A percentile compares a stretch with the other conserved stretches of the same genome.
These are phyloP conservation scores for Gracilaria caudata DNA, from an alignment of 23 red algal genomes.

Conservation along the genomic window DNA sequence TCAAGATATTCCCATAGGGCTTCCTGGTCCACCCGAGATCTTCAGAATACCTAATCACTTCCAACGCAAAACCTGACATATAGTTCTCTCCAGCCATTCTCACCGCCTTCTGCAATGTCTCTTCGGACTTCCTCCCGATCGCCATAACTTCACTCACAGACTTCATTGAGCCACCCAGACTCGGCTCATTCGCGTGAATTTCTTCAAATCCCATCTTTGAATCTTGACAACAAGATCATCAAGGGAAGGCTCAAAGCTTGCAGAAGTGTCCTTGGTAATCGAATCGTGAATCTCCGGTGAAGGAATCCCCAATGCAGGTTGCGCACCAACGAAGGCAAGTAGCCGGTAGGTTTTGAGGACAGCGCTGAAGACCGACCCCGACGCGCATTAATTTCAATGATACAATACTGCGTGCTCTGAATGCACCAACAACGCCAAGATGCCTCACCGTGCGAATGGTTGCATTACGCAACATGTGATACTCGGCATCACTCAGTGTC, in stretches of 20 bases:
- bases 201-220: slow-evolving; percentile 96
- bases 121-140: slow-evolving; percentile 95
- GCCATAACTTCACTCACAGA: slow-evolving; percentile 98
- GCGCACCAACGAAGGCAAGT: slow-evolving; percentile 98
- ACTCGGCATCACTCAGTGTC: slow-evolving; percentile 92
- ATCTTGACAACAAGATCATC: slow-evolving; percentile 99
- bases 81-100: slow-evolving; percentile 95
- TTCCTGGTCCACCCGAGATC: slow-evolving; percentile 76
- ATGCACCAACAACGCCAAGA: slow-evolving; percentile 98
- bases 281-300: slow-evolving; percentile 88
- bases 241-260: slow-evolving; percentile 97
- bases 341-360: slow-evolving; percentile 97
- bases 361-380: slow-evolving; percentile 94
- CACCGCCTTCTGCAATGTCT: slow-evolving; percentile 95
- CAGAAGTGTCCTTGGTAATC: slow-evolving; percentile 90
- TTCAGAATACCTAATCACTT: slow-evolving; percentile 67
- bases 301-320: slow-evolving; percentile 84
- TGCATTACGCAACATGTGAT: slow-evolving; percentile 97
- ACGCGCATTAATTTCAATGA: slow-evolving; percentile 99
- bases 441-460: slow-evolving; percentile 94
- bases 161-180: slow-evolving; percentile 97
- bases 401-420: slow-evolving; percentile 89
- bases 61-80: slow-evolving; percentile 92
- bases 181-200: slow-evolving; percentile 86
- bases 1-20: slow-evolving; percentile 95